Evolutionary conservation across 2,329 filamentous ascomycete genomes (phyloP), one percentile per base, ranked within the genome.

Genomic region (Fusarium denticulatum): DNA sequence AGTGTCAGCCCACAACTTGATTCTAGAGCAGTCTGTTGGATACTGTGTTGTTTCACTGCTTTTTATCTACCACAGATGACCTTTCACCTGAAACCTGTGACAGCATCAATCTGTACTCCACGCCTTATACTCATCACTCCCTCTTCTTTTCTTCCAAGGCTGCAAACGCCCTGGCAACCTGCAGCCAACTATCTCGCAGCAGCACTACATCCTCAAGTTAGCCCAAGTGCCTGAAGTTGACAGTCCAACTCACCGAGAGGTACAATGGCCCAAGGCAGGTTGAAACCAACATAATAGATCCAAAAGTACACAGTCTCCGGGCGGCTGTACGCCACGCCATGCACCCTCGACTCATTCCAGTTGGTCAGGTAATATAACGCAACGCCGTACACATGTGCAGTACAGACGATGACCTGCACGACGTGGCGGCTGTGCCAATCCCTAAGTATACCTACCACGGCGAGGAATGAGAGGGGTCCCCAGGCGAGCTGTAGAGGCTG

Each of bases 251-350:
- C 76, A 90, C 89, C 77, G 6, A 83, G 74, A 11, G 90, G 90
- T 30, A 91, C 84, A 3, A 90, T 73, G 2, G 84, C 86, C 90
- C 90, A 92, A 1, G 89, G 88, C 22, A 85, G 77, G 76, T 92
- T 92, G 79, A 91, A 87, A 6, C 86, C 87, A 10, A 89, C 82
- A 69, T 90, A 92, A 74, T 92, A 92, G 24, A 88, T 82, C 89
- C 89, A 92, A 75, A 88, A 90, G 74, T 92, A 92, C 36, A 88
- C 78, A 28, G 83, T 81, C 80, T 92, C 90, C 3, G 90, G 90
- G 30, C 90, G 85, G 73, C 87, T 89, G 76, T 89, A 88, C 26
- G 82, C 82, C 28, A 84, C 80, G 7, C 85, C 87, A 20, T 80
- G 81, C 67, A 84, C 80, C 39, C 80, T 81, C 64, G 83, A 79